Conservation (phyloP, 495 filamentous ascomycete genomes). For the Penicillium atrosanguineum region DNA sequence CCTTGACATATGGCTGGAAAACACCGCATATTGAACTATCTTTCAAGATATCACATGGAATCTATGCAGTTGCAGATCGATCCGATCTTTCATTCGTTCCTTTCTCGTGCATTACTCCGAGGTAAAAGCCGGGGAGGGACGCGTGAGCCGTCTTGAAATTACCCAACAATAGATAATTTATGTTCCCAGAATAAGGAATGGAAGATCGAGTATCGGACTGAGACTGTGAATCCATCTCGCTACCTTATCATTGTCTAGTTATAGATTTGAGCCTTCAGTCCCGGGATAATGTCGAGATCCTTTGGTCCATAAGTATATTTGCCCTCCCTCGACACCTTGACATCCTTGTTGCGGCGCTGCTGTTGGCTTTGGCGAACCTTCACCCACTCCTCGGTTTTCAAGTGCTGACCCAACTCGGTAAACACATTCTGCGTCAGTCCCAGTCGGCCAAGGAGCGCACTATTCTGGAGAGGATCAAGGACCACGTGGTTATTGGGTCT, state of each 20-base stretch:
- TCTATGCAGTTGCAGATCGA: not conserved
- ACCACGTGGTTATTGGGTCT: conserved; percentile 38
- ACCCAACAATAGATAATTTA: too few relatives aligned
- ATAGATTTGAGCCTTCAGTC: conserved; percentile 42
- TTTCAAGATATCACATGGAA: not conserved
- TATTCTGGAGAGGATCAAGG: conserved; percentile 43
- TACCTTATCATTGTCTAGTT: conserved; percentile 28
- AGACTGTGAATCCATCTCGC: not conserved
- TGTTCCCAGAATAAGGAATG: too few relatives aligned
- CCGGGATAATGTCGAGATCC: conserved; percentile 48
- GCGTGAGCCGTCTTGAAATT: not conserved
- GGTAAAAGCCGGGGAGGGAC: not conserved
- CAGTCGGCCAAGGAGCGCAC: conserved; percentile 39
- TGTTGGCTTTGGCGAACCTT: conserved; percentile 38
- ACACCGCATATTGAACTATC: not conserved
- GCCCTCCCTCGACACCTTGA: conserved; percentile 38
- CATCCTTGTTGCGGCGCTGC: conserved; percentile 40
- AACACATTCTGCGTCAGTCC: conserved; percentile 36
- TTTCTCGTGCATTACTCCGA: not conserved
- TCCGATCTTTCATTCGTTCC: not conserved
- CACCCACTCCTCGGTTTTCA: conserved; percentile 37
- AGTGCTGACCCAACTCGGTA: conserved; percentile 32
- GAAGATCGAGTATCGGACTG: not conserved
- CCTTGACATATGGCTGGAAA: not conserved
- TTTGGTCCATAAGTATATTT: conserved; percentile 37